These are phyloP conservation scores for Nakazawaea anatomiae DNA, from an alignment of 805 yeast species.

Conservation along the genomic window DNA sequence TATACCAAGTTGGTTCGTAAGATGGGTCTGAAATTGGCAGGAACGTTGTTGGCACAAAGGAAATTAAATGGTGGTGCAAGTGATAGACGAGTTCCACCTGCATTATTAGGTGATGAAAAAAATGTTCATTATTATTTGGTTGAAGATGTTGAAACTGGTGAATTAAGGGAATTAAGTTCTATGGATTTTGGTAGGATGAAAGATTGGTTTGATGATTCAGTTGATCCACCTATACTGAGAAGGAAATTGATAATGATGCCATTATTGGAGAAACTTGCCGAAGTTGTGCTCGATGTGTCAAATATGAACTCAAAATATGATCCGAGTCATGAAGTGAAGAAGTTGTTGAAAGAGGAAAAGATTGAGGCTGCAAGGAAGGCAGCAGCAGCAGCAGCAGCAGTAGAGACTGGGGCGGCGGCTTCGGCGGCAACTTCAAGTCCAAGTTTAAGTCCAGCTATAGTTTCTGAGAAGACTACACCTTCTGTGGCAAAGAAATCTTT, in stretches of 20 bases:
- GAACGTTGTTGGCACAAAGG: slow-evolving; percentile 28
- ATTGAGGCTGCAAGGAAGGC: background rate
- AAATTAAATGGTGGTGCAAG: background rate
- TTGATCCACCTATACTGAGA: slow-evolving; percentile 5
- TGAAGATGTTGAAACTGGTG: background rate
- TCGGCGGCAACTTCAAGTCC: too few relatives aligned
- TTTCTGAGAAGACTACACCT: too few relatives aligned
- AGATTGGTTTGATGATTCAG: background rate
- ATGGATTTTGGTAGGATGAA: background rate
- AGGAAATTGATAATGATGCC: slow-evolving; percentile 2
- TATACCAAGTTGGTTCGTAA: slow-evolving; percentile 62
- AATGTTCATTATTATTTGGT: background rate
- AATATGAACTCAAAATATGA: slow-evolving; percentile 9
- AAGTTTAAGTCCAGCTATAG: too few relatives aligned
- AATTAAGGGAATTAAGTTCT: background rate
- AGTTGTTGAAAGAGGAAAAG: background rate
- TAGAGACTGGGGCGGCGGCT: too few relatives aligned
- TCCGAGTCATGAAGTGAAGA: slow-evolving; percentile 9
- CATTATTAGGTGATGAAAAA: background rate
- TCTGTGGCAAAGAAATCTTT: too few relatives aligned
- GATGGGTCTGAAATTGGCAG: slow-evolving; percentile 48
- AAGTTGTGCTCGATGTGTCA: background rate
- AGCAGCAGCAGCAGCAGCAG: background rate
- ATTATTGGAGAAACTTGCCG: background rate
- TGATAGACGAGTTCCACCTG: slow-evolving; percentile 5